Conservation (phyloP, 148 eudicot genomes). For the Chenopodium album region DNA sequence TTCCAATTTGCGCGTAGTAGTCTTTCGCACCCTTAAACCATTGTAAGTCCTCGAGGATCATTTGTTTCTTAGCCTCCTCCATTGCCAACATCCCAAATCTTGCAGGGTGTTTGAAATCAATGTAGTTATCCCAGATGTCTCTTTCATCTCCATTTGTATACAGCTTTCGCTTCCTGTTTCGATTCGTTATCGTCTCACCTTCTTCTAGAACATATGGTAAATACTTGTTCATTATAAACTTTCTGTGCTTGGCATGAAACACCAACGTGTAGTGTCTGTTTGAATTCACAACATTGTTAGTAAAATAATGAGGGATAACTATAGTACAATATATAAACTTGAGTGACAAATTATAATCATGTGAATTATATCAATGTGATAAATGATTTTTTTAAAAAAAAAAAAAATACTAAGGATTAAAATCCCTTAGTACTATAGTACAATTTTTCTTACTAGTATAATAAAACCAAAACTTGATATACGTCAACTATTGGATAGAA, state of each 20-base stretch:
- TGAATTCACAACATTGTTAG: background rate
- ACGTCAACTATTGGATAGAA: too few species aligned
- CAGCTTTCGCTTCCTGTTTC: constrained; percentile 32
- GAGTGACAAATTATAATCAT: too few species aligned
- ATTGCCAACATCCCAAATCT: constrained; percentile 37
- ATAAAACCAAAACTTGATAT: too few species aligned
- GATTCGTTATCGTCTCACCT: constrained; percentile 28
- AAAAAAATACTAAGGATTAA: too few species aligned
- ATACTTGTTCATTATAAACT: constrained; percentile 23
- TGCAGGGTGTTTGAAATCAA: constrained; percentile 45
- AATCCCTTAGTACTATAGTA: too few species aligned
- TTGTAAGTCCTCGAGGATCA: constrained; percentile 38
- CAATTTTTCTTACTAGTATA: too few species aligned
- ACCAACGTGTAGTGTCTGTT: constrained; percentile 32
- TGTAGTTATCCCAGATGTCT: constrained; percentile 26
- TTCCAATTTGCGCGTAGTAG: constrained; percentile 36
- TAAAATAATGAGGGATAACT: background rate
- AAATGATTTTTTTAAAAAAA: too few species aligned
- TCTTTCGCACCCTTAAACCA: constrained; percentile 30
- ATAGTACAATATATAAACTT: too few species aligned
- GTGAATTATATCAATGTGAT: too few species aligned
- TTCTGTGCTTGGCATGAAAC: constrained; percentile 30
- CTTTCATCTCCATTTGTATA: constrained; percentile 26
- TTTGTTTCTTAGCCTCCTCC: constrained; percentile 36
- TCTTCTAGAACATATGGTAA: constrained; percentile 30